phyloP scores from a whole-genome alignment of 176 grass and related monocot genomes.

The Hyparrhenia diplandra region DNA sequence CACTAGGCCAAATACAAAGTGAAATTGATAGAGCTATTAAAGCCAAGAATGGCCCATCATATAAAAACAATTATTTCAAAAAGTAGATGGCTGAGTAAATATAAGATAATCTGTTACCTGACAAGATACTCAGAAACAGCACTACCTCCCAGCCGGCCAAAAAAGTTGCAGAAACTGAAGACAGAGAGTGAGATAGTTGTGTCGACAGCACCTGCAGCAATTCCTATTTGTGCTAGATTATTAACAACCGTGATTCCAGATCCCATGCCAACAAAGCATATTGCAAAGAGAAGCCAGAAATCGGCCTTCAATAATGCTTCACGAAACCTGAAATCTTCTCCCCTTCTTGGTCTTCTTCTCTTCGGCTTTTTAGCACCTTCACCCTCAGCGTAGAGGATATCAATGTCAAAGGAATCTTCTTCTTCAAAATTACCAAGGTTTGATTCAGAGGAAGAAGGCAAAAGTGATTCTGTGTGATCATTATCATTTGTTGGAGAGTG shows the following conservation, averaged over 20 bases:
- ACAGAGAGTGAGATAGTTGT: slow-evolving; percentile 71
- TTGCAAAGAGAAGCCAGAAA: slow-evolving; percentile 86
- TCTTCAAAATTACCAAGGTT: slow-evolving; percentile 42
- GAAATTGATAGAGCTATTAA: slow-evolving; percentile 1
- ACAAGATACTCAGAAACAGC: slow-evolving; percentile 71
- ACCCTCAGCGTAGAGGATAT: slow-evolving; percentile 82
- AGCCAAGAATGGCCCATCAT: background rate
- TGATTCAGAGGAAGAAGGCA: slow-evolving; percentile 54
- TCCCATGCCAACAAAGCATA: slow-evolving; percentile 80
- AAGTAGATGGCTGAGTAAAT: background rate
- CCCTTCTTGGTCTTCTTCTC: slow-evolving; percentile 77
- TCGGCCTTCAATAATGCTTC: slow-evolving; percentile 89
- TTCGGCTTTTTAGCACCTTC: slow-evolving; percentile 81
- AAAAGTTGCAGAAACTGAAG: slow-evolving; percentile 95
- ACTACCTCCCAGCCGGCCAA: slow-evolving; percentile 84
- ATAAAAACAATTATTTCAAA: background rate
- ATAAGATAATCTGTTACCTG: slow-evolving; percentile 49
- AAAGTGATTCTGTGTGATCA: slow-evolving; percentile 46
- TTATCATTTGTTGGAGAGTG: slow-evolving; percentile 1
- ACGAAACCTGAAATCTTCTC: slow-evolving; percentile 89
- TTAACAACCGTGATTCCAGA: slow-evolving; percentile 90
- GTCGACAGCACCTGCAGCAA: slow-evolving; percentile 64
- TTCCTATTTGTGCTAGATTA: slow-evolving; percentile 91
- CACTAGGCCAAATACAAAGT: background rate
- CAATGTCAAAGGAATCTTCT: slow-evolving; percentile 62